Percentiles rank a stretch among this genome's conserved stretches.
These are phyloP conservation scores for Trypanosoma boissoni DNA, from an alignment of 208 protist species.

Conservation along the genomic window DNA sequence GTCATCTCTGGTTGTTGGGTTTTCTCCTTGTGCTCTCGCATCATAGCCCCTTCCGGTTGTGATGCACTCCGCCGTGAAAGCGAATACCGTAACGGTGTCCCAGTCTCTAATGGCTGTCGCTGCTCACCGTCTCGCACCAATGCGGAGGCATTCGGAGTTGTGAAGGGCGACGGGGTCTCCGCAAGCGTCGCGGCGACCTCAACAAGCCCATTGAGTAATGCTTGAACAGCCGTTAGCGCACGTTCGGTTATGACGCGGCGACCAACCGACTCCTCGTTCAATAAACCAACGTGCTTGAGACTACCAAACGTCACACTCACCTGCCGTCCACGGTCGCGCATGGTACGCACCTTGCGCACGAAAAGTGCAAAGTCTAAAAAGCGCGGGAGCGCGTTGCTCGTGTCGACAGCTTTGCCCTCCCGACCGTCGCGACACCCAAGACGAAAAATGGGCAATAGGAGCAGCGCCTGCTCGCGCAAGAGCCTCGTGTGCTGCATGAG, in stretches of 20 bases:
- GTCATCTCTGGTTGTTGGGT: too few species aligned
- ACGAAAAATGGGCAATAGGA: slow-evolving; percentile 7
- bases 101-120: neutral
- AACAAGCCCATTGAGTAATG: slow-evolving; percentile 21
- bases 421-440: neutral
- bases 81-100: too few species aligned
- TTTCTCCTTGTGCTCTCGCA: too few species aligned
- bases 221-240: slow-evolving; percentile 12
- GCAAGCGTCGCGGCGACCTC: slow-evolving; percentile 13
- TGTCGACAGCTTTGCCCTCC: neutral
- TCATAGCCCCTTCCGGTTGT: too few species aligned
- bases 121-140: neutral
- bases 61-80: too few species aligned
- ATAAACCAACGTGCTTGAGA: slow-evolving; percentile 22
- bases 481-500: slow-evolving; percentile 1
- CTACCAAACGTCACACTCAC: slow-evolving; percentile 18
- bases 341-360: slow-evolving; percentile 16
- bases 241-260: slow-evolving; percentile 26
- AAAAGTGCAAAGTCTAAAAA: slow-evolving; percentile 20
- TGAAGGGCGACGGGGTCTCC: neutral
- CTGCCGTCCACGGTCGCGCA: slow-evolving; percentile 20
- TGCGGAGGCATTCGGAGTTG: neutral
- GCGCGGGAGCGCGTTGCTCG: neutral
- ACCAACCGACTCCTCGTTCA: slow-evolving; percentile 20
- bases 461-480: slow-evolving; percentile 14